Evolutionary conservation across 1,139 yeast genomes (phyloP), one percentile per base, ranked within the genome.

Genomic region (Geotrichum reessii): DNA sequence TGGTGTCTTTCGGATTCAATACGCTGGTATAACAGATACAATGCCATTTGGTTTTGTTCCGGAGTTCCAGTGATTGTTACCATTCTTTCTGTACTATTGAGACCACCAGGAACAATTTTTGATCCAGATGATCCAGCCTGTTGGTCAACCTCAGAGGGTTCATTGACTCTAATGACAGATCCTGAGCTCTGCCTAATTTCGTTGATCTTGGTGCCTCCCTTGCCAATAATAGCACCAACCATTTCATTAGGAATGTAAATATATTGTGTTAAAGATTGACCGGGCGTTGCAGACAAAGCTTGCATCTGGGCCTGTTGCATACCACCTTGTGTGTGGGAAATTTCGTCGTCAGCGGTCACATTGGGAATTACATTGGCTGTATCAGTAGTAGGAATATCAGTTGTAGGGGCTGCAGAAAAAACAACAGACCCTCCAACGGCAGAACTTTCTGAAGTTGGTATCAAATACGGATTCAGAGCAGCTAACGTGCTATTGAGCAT

Each of bases 181-280:
- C 90, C 90, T 54, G 91, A 82, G 53, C 78, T 80, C 68, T 84
- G 83, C 66, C 95, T 79, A 54, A 89, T 86, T 60, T 91, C 95
- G 69, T 85, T 90, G 66, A 89, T 87, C 71, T 93, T 80, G 22
- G 85, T 76, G 47, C 96, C 96, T 64, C 83, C 83, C 67, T 85
- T 86, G 62, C 96, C 96, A 65, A 89, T 87, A 58, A 89, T 78
- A 37, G 95, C 90, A 37, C 96, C 96, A 54, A 89, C 93, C 71
- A 83, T 82, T 58, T 84, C 88, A 67, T 84, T 84, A 47, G 95
- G 90, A 70, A 88, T 85, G 24, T 77, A 74, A 22, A 84, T 75
- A n/a, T 71, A 71, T 58, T 75, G 66, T 5, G 64, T 60, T 44
- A 66, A 47, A 44, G 50, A 58, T 47, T 62, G 63, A 12, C 71